Conservation (phyloP, 2,329 filamentous ascomycete genomes). For the Anisogramma anomala region DNA sequence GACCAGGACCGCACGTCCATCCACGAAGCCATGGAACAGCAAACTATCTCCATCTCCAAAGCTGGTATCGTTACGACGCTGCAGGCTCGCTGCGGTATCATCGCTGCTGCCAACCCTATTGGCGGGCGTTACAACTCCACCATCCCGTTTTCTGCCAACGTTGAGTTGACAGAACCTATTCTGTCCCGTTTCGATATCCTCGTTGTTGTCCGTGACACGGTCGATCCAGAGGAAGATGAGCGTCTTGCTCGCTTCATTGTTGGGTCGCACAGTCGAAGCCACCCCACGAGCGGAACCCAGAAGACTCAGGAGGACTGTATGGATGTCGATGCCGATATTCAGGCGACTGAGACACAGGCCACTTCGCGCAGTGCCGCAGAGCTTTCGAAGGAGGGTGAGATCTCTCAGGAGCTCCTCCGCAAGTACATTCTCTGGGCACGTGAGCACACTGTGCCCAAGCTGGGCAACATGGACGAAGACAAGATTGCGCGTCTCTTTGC, state of each 20-base stretch:
- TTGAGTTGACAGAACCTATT: conserved; percentile 94
- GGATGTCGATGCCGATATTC: conserved; percentile 46
- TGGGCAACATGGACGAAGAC: conserved; percentile 96
- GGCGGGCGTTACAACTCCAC: conserved; percentile 95
- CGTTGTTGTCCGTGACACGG: conserved; percentile 89
- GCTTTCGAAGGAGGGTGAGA: conserved; percentile 49
- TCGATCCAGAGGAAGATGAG: conserved; percentile 86
- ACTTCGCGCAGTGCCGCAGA: conserved; percentile 13
- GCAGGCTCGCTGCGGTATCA: conserved; percentile 89
- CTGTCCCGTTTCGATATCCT: conserved; percentile 96
- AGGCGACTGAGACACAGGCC: conserved; percentile 23
- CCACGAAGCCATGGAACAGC: conserved; percentile 99
- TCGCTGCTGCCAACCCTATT: conserved; percentile 92
- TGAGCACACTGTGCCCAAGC: conserved; percentile 78
- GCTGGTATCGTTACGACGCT: conserved; percentile 96
- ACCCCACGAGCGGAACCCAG: conserved; percentile 43
- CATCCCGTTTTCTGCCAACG: conserved; percentile 89
- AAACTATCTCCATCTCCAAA: conserved; percentile 98
- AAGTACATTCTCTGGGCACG: conserved; percentile 97
- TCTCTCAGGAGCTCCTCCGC: conserved; percentile 78
- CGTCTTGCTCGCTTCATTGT: conserved; percentile 90
- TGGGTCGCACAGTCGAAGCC: conserved; percentile 82
- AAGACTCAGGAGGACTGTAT: conserved; percentile 38
- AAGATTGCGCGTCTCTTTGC: conserved; percentile 90
- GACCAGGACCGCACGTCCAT: conserved; percentile 97